phyloP scores from a whole-genome alignment of 1,284 basidiomycete species.

The Uromyces viciae-fabae region DNA sequence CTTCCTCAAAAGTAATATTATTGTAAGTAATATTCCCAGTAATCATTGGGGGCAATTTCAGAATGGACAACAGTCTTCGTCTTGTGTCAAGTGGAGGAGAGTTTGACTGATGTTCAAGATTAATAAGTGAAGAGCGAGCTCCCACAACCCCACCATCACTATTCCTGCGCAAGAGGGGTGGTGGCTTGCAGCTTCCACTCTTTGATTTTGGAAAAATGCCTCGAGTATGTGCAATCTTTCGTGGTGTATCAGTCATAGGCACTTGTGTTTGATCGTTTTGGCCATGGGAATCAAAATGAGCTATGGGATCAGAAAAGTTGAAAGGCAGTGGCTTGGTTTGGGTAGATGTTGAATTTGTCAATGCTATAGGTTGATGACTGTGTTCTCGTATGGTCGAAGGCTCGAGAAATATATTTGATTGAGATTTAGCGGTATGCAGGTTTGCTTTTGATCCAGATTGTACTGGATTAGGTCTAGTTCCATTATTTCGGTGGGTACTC shows the following conservation, averaged over 20 bases:
- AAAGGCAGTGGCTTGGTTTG: background rate
- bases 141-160: slow-evolving; percentile 24
- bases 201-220: background rate
- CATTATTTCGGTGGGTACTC: background rate
- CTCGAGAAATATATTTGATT: background rate
- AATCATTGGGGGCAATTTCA: background rate
- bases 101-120: background rate
- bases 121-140: background rate
- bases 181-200: background rate
- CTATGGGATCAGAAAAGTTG: background rate
- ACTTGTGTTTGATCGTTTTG: too few species aligned
- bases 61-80: background rate
- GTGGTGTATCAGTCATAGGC: too few species aligned
- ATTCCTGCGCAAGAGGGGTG: slow-evolving; percentile 19
- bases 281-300: background rate
- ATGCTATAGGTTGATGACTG: background rate
- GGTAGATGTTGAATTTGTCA: background rate
- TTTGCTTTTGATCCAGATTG: background rate
- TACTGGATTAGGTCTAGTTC: background rate
- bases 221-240: background rate
- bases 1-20: background rate
- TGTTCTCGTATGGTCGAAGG: background rate
- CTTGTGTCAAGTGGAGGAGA: background rate
- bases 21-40: background rate
- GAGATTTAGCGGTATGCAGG: background rate